Evolutionary conservation across 352 stramenopile species (phyloP).

Genomic region (Phytophthora sansomeana): DNA sequence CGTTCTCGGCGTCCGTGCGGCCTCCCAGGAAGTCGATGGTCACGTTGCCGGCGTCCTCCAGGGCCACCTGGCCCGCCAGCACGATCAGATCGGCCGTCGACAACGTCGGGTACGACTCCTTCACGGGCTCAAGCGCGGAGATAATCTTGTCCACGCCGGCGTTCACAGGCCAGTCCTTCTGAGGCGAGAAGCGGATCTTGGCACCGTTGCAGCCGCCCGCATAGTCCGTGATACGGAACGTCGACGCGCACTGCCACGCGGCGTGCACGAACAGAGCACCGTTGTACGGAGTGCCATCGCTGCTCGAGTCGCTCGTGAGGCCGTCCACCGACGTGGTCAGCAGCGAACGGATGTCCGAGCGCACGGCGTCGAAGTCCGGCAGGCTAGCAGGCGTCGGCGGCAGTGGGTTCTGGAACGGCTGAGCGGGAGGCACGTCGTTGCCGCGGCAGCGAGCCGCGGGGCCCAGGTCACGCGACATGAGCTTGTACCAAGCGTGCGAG

Average conservation of each 20-base stretch:
- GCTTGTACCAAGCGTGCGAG: slow-evolving; percentile 78
- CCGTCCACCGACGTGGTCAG: slow-evolving; percentile 33
- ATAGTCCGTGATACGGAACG: slow-evolving; percentile 83
- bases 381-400: slow-evolving; percentile 34
- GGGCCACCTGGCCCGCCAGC: slow-evolving; percentile 68
- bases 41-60: no score
- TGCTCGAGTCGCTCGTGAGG: slow-evolving; percentile 40
- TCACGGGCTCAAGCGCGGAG: slow-evolving; percentile 82
- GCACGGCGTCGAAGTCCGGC: slow-evolving; percentile 48
- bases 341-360: slow-evolving; percentile 35
- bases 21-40: no score
- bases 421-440: slow-evolving; percentile 46
- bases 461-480: slow-evolving; percentile 63
- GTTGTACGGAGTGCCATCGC: no score
- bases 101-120: slow-evolving; percentile 87
- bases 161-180: no score
- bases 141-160: no score
- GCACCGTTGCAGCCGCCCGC: slow-evolving; percentile 86
- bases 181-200: slow-evolving; percentile 86
- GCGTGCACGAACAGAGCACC: slow-evolving; percentile 75
- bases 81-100: slow-evolving; percentile 95
- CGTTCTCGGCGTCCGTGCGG: no score
- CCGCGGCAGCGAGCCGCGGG: slow-evolving; percentile 53
- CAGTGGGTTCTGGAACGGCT: slow-evolving; percentile 65
- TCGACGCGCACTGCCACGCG: slow-evolving; percentile 90